Base-by-base conservation (phyloP, 331 rosid genomes). In the Phaseolus coccineus region DNA sequence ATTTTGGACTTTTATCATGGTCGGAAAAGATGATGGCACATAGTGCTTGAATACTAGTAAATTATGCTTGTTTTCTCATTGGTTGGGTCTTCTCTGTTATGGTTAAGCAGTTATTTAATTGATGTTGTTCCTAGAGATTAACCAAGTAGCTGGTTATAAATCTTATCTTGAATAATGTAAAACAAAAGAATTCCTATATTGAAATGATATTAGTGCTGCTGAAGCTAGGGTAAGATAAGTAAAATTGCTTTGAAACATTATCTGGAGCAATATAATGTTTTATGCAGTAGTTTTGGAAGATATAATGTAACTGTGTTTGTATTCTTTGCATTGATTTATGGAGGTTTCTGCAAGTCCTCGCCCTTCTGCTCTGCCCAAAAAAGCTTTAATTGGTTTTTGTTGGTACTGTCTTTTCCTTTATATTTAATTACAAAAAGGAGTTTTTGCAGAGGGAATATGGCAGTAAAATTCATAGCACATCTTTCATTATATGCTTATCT, bases 111-210 rank as follows among this genome's bases (percentile, higher is more conserved):
- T 46, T 11, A 12, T 46, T 46, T 13, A 11, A 3, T 46, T 3
- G 51, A 46, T 46, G 12, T 37, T 11, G 51, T 46, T 46, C 16
- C 5, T 46, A 46, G 51, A 46, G 51, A 46, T 12, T 44, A 11
- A 44, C 50, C 50, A 44, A 48, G 47, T 28, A 62, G 64, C 66
- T 69, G 64, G 65, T 75, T 68, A 42, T 42, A 74, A 46, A 69
- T 16, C 72, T 22, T 33, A 22, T 62, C 42, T 31, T 84, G 50
- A 31, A 24, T 22, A 42, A 40, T 67, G 55, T 31, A 62, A 30
- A 62, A 8, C 46, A 3, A 14, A 31, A 62, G 16, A 62, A 62
- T 31, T 59, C 44, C 33, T 62, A 5, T 62, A 19, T 31, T 33
- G 12, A 31, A 59, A 53, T 68, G 58, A 28, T 44, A 8, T 42